Percentiles rank a stretch among this genome's conserved stretches.
These are phyloP conservation scores for Mucor indicus DNA, from an alignment of 371 early-diverging fungal genomes.

Conservation along the genomic window DNA sequence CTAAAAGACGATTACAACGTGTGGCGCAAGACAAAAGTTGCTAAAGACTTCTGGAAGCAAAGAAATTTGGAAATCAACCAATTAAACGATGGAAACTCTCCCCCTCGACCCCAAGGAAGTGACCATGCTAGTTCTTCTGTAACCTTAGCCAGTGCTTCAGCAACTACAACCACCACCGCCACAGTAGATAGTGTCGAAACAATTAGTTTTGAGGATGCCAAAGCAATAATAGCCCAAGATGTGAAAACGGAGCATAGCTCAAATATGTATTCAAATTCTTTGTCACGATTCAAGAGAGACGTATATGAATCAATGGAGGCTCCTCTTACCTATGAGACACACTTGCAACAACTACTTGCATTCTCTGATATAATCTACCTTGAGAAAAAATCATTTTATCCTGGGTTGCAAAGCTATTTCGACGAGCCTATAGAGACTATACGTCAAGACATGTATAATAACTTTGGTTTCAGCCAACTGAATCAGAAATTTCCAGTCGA, in stretches of 20 bases:
- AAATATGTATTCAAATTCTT: constrained; percentile 8
- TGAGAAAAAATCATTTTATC: constrained; percentile 2
- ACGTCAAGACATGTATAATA: constrained; percentile 6
- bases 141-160: no score
- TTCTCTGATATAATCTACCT: constrained; percentile 3
- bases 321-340: constrained; percentile 9
- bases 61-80: constrained; percentile 8
- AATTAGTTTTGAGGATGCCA: constrained; percentile 10
- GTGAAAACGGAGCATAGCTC: constrained; percentile 1
- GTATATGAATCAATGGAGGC: constrained; percentile 10
- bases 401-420: constrained; percentile 6
- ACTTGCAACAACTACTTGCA: constrained; percentile 7
- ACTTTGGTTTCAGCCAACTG: constrained; percentile 7
- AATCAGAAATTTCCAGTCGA: no score
- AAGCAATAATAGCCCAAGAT: constrained; percentile 9
- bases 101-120: constrained; percentile 7
- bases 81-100: constrained; percentile 2
- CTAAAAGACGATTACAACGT: constrained; percentile 13
- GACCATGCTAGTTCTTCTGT: constrained; percentile 7
- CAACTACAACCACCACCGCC: no score
- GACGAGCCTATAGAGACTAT: constrained; percentile 8
- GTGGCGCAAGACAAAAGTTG: constrained; percentile 11
- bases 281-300: constrained; percentile 9
- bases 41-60: constrained; percentile 19
- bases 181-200: constrained; percentile 10